These are phyloP conservation scores for Huntiella moniliformis DNA, from an alignment of 2,329 filamentous ascomycete genomes.

Conservation along the genomic window DNA sequence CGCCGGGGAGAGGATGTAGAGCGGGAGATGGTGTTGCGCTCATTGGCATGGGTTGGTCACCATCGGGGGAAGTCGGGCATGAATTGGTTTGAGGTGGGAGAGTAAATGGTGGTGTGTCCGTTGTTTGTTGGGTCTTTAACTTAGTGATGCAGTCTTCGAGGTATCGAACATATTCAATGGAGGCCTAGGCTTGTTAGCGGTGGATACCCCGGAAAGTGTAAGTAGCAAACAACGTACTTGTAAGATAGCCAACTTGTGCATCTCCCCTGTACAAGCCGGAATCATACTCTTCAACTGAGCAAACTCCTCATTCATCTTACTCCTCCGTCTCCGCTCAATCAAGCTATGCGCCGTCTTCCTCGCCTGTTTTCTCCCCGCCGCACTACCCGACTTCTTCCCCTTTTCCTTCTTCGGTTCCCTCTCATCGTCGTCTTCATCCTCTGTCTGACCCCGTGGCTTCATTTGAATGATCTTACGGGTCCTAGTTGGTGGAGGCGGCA, in stretches of 20 bases:
- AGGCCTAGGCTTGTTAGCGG: conserved; percentile 40
- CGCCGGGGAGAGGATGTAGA: conserved; percentile 19
- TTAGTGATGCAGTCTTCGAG: conserved; percentile 73
- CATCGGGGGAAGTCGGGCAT: too few species aligned
- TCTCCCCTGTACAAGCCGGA: conserved; percentile 85
- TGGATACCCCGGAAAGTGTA: not conserved
- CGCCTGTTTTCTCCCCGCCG: conserved; percentile 83
- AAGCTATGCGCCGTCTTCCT: conserved; percentile 91
- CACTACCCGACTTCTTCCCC: conserved; percentile 28
- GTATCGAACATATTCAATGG: conserved; percentile 91
- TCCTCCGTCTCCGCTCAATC: conserved; percentile 74
- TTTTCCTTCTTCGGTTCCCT: conserved; percentile 12
- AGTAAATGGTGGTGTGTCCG: conserved; percentile 12
- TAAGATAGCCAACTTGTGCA: conserved; percentile 93
- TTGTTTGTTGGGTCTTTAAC: conserved; percentile 43
- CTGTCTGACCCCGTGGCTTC: conserved; percentile 46
- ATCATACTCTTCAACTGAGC: conserved; percentile 86
- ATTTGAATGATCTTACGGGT: conserved; percentile 96
- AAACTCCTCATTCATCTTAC: conserved; percentile 99
- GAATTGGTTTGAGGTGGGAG: not conserved
- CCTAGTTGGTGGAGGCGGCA: conserved; percentile 81
- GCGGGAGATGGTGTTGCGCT: conserved; percentile 18
- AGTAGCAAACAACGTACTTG: conserved; percentile 40
- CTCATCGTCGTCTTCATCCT: conserved; percentile 14
- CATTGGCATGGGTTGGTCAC: too few species aligned